phyloP scores from a whole-genome alignment of 2,329 filamentous ascomycete genomes.

The Meredithiella fracta region DNA sequence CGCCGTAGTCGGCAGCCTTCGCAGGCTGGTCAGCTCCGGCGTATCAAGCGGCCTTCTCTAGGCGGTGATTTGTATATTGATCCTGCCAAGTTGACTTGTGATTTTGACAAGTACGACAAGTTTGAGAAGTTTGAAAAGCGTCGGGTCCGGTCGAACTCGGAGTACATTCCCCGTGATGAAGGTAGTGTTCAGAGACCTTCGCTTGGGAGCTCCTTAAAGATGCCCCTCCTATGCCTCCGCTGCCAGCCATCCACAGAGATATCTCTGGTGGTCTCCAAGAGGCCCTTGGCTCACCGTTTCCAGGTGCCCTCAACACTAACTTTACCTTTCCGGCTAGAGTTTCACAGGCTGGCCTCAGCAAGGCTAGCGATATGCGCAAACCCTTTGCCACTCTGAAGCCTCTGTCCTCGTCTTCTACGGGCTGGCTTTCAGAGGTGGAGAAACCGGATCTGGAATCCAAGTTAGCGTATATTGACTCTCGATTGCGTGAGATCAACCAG shows the following conservation, averaged over 20 bases:
- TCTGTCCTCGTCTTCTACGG: neutral
- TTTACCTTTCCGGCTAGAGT: slow-evolving; percentile 46
- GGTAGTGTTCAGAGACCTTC: slow-evolving; percentile 27
- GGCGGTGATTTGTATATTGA: slow-evolving; percentile 37
- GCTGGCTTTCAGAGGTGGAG: slow-evolving; percentile 20
- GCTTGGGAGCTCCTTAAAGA: slow-evolving; percentile 24
- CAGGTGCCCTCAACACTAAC: slow-evolving; percentile 28
- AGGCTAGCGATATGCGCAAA: slow-evolving; percentile 25
- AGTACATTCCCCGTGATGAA: slow-evolving; percentile 18
- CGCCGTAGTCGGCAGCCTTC: slow-evolving; percentile 23
- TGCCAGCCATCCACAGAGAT: slow-evolving; percentile 1
- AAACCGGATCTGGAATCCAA: slow-evolving; percentile 32
- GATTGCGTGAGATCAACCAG: slow-evolving; percentile 37
- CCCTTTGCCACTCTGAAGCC: slow-evolving; percentile 37
- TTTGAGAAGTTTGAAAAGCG: slow-evolving; percentile 13
- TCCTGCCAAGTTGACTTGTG: slow-evolving; percentile 21
- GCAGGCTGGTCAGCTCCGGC: slow-evolving; percentile 27
- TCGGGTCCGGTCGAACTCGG: slow-evolving; percentile 10
- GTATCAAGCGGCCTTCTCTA: slow-evolving; percentile 36
- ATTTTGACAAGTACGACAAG: slow-evolving; percentile 10
- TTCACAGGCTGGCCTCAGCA: slow-evolving; percentile 26
- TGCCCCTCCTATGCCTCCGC: slow-evolving; percentile 9
- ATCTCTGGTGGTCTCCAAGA: slow-evolving; percentile 8
- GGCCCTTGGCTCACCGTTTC: slow-evolving; percentile 41
- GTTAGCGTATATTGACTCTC: slow-evolving; percentile 41